phyloP scores from a whole-genome alignment of 208 protist species.

The Leishmania tropica region DNA sequence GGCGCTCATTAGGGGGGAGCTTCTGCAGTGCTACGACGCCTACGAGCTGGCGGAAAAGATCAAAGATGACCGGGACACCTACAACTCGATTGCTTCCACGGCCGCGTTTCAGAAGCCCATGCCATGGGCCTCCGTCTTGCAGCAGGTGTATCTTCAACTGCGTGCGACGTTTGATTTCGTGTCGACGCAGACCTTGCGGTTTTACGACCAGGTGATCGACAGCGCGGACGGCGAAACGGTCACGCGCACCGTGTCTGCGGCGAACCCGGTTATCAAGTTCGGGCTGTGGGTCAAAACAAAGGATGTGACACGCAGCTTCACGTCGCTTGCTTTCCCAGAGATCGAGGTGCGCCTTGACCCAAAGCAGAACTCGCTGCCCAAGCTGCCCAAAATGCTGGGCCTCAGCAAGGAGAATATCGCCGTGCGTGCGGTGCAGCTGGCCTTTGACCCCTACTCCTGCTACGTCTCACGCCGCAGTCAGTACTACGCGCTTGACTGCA shows the following conservation, averaged over 20 bases:
- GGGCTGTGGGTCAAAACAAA: conserved; percentile 92
- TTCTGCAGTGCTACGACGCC: conserved; percentile 72
- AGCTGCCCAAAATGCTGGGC: conserved; percentile 85
- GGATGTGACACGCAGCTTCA: conserved; percentile 87
- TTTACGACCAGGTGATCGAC: conserved; percentile 84
- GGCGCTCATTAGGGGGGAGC: conserved; percentile 54
- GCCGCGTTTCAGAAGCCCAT: conserved; percentile 3
- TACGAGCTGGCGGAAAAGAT: conserved; percentile 76
- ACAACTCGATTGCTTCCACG: conserved; percentile 1
- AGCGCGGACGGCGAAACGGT: conserved; percentile 81
- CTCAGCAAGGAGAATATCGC: conserved; percentile 91
- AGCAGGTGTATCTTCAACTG: conserved; percentile 69
- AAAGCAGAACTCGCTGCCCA: conserved; percentile 66
- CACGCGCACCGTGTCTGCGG: conserved; percentile 46
- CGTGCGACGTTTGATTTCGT: conserved; percentile 77
- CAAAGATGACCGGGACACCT: conserved; percentile 53
- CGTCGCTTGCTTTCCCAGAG: conserved; percentile 72
- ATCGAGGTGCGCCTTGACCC: conserved; percentile 87
- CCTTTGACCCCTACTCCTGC: conserved; percentile 82
- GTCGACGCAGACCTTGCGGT: conserved; percentile 67
- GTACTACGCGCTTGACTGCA: conserved; percentile 89
- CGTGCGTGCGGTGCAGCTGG: conserved; percentile 83
- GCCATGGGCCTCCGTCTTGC: conserved; percentile 38
- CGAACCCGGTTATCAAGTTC: conserved; percentile 78
- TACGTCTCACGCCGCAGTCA: conserved; percentile 43